Evolutionary conservation across 768 basidiomycete species (phyloP), one percentile per base, ranked within the genome.

Genomic region (Mycena indigotica): DNA sequence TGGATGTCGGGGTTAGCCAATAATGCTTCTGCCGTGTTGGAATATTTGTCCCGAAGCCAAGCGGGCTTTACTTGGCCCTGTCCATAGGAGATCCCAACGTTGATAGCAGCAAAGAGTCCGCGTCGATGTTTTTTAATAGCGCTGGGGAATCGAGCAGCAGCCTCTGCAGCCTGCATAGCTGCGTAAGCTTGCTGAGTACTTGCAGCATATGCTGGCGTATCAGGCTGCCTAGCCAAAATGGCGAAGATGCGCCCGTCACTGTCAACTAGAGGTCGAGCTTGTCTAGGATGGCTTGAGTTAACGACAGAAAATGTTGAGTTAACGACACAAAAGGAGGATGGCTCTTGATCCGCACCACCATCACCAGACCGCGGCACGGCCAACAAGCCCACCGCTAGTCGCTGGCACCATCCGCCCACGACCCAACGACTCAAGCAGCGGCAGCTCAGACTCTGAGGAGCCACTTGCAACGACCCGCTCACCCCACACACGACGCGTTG

Each of bases 51-150:
- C 30, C 41, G 10, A 2, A 63, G 55, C 53, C 30, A 53, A 15
- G 28, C 12, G 16, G 60, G 56, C 3, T 32, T 23, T 28, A 32
- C 13, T 1, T 67, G 66, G 2, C 69, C 69, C 1, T 66, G 62
- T 2, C 67, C 66, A 38, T 65, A 64, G 0, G 61, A 67, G 0
- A 67, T 48, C 1, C 69, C 63, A 23, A 49, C 49, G 13, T 59
- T 51, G 6, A 67, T 17, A 6, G 59, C 53, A 4, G 56, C 25
- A 24, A 64, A 70, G 2, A 29, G 13, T 1, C 69, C 69, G 16
- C 61, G 56, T 15, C 61, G 48, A 28, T 60, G 58, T 28, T 17
- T 13, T 0, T 25, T 26, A 28, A 55, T 52, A 1, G 38, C 10
- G 2, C 46, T 28, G 3, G 55, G 55, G 16, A 56, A 52, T 19